Evolutionary conservation across 2,329 filamentous ascomycete genomes (phyloP).

Genomic region (Stagonosporopsis vannaccii): DNA sequence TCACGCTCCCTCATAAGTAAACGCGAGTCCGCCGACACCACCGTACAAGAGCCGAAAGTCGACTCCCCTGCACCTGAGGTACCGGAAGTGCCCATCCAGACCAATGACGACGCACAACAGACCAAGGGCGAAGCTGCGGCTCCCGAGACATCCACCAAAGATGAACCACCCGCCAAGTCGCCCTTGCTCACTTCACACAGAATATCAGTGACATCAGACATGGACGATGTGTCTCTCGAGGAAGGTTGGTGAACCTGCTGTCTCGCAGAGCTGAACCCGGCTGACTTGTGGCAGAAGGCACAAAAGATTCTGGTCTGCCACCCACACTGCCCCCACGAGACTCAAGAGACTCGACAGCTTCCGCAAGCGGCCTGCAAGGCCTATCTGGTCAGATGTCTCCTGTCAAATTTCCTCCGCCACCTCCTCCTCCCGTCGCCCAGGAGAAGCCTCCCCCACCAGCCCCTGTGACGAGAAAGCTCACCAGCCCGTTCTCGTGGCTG

Average conservation of each 20-base stretch:
- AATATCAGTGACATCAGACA: conserved; percentile 62
- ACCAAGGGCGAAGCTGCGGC: conserved; percentile 16
- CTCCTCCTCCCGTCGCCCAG: conserved; percentile 38
- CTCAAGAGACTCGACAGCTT: conserved; percentile 53
- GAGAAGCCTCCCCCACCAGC: conserved; percentile 41
- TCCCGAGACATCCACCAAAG: conserved; percentile 29
- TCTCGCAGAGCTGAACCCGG: conserved; percentile 14
- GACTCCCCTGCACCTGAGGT: conserved; percentile 10
- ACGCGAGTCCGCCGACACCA: conserved; percentile 34
- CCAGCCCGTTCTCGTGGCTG: conserved; percentile 60
- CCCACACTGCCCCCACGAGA: conserved; percentile 64
- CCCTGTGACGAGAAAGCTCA: conserved; percentile 70
- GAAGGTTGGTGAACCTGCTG: conserved; percentile 57
- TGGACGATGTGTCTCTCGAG: conserved; percentile 71
- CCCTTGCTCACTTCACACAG: conserved; percentile 61
- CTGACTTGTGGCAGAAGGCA: conserved; percentile 38
- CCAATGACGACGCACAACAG: conserved; percentile 21
- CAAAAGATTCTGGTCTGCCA: conserved; percentile 38
- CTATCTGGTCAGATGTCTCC: conserved; percentile 76
- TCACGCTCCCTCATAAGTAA: conserved; percentile 63
- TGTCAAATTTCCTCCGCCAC: conserved; percentile 57
- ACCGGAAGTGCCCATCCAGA: conserved; percentile 18
- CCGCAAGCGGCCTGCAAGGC: conserved; percentile 62
- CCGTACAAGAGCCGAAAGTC: conserved; percentile 3
- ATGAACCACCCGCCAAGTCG: conserved; percentile 54